A percentile compares a stretch with the other conserved stretches of the same genome.
Conservation (phyloP, 2,329 filamentous ascomycete genomes). For the Massarina eburnea region DNA sequence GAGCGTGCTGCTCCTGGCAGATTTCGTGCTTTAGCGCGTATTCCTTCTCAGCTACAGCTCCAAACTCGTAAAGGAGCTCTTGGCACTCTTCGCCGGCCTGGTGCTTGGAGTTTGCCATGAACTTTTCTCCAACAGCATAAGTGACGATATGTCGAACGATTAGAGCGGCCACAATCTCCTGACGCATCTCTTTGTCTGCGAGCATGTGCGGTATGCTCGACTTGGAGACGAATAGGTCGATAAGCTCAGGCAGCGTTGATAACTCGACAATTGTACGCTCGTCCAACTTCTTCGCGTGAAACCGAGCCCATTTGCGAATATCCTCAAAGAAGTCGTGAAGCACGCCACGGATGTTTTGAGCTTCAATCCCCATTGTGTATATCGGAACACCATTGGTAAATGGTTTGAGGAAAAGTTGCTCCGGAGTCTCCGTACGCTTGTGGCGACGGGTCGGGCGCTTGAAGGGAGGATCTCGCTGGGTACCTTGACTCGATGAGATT, state of each 20-base stretch:
- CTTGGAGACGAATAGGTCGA: slow-evolving; percentile 2
- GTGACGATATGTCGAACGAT: slow-evolving; percentile 14
- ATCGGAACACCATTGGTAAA: slow-evolving; percentile 9
- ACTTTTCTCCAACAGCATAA: slow-evolving; percentile 15
- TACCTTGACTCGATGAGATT: not conserved
- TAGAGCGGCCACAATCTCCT: slow-evolving; percentile 15
- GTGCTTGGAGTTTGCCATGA: slow-evolving; percentile 13
- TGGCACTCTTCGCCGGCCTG: slow-evolving; percentile 3
- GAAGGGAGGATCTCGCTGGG: not conserved
- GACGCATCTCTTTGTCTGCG: slow-evolving; percentile 11
- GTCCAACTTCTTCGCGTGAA: slow-evolving; percentile 6
- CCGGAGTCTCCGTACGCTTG: slow-evolving; percentile 20
- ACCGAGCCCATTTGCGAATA: slow-evolving; percentile 17
- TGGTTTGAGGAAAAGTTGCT: slow-evolving; percentile 13
- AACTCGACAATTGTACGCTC: slow-evolving; percentile 5
- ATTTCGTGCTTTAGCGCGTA: slow-evolving; percentile 10
- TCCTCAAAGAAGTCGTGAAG: slow-evolving; percentile 26
- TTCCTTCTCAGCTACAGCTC: not conserved
- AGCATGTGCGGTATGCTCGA: slow-evolving; percentile 11
- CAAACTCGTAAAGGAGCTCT: slow-evolving; percentile 10
- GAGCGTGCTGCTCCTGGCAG: slow-evolving; percentile 11
- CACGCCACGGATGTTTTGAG: slow-evolving; percentile 19
- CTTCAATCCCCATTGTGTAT: slow-evolving; percentile 19
- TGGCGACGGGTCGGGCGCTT: slow-evolving; percentile 7
- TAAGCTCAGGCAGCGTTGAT: slow-evolving; percentile 1